These are phyloP conservation scores for Alternaria infectoria DNA, from an alignment of 2,329 filamentous ascomycete genomes.

Conservation along the genomic window DNA sequence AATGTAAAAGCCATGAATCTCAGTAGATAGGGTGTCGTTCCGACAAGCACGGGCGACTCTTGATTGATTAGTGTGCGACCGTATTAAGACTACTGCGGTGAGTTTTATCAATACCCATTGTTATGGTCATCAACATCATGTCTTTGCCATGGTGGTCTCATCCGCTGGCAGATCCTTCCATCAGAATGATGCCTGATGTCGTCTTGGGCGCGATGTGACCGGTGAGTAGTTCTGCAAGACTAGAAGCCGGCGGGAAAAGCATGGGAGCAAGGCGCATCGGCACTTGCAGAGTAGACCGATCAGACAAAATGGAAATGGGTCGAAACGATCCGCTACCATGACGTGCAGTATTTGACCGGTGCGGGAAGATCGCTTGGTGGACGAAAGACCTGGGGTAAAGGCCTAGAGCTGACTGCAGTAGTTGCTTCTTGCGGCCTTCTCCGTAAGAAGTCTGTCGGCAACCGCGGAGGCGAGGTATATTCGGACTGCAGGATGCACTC, in stretches of 20 bases:
- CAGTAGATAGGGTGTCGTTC: background rate
- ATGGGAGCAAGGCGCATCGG: background rate
- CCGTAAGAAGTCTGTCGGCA: slow-evolving; percentile 3
- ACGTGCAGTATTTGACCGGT: slow-evolving; percentile 20
- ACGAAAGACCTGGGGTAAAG: background rate
- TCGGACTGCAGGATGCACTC: background rate
- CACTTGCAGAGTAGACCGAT: slow-evolving; percentile 15
- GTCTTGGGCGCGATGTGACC: background rate
- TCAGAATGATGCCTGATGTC: background rate
- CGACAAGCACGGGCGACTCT: background rate
- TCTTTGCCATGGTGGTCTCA: too few relatives aligned
- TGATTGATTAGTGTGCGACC: background rate
- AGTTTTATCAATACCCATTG: background rate
- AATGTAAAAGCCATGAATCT: background rate
- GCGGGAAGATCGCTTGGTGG: slow-evolving; percentile 12
- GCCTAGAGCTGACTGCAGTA: slow-evolving; percentile 21
- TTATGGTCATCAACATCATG: background rate
- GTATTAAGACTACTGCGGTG: background rate
- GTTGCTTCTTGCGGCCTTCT: slow-evolving; percentile 1
- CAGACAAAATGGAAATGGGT: background rate
- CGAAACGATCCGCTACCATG: slow-evolving; percentile 5
- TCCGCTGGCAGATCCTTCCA: background rate
- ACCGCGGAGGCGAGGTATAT: slow-evolving; percentile 1
- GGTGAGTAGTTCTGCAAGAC: background rate
- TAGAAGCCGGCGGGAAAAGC: background rate